phyloP scores from a whole-genome alignment of 1,139 yeast genomes.

The Arxiozyma bovina region DNA sequence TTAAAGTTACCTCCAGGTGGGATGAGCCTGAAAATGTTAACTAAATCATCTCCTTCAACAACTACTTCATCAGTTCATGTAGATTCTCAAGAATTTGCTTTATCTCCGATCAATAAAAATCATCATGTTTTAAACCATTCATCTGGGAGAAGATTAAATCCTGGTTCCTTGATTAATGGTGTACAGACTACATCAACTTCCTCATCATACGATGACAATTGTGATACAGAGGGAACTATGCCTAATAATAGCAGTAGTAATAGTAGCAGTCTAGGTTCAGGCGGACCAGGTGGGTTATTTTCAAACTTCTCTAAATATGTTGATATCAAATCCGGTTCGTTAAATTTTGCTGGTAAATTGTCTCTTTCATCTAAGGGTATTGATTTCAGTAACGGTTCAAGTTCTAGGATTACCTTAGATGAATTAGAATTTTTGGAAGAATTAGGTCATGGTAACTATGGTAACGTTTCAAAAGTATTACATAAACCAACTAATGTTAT shows the following conservation, averaged over 20 bases:
- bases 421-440: conserved; percentile 80
- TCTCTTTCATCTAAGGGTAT: conserved; percentile 87
- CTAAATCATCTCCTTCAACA: conserved; percentile 10
- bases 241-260: conserved; percentile 12
- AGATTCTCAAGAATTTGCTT: conserved; percentile 23
- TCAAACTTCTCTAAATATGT: conserved; percentile 79
- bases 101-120: conserved; percentile 24
- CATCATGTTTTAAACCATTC: conserved; percentile 5
- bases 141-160: conserved; percentile 23
- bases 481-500: conserved; percentile 89
- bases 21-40: conserved; percentile 23
- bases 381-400: conserved; percentile 80
- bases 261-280: conserved; percentile 6
- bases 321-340: conserved; percentile 83
- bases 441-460: conserved; percentile 91
- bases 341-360: conserved; percentile 89
- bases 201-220: conserved; percentile 22
- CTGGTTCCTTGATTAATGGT: conserved; percentile 29
- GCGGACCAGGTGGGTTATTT: conserved; percentile 39
- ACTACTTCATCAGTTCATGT: conserved; percentile 8
- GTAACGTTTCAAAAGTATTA: conserved; percentile 83
- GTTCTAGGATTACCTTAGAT: conserved; percentile 77
- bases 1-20: conserved; percentile 30
- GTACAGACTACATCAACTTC: conserved; percentile 28
- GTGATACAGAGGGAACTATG: conserved; percentile 25